Conservation (phyloP, 768 basidiomycete genomes). For the Obba rivulosa region DNA sequence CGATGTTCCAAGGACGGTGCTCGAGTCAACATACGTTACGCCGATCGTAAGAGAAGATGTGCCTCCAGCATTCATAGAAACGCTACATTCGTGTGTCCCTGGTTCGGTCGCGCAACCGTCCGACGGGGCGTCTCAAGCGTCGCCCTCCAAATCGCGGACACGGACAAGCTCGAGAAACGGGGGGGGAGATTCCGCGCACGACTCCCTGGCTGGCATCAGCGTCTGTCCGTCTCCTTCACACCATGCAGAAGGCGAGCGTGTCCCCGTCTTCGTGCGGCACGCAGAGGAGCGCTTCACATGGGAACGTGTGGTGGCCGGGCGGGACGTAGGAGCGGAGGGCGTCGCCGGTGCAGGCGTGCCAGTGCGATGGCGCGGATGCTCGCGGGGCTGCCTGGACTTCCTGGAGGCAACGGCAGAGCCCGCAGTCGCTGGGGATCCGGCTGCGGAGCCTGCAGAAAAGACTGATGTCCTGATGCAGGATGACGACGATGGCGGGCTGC, state of each 20-base stretch:
- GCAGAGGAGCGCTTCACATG: conserved; percentile 63
- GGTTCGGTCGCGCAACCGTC: conserved; percentile 19
- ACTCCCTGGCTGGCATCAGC: conserved; percentile 34
- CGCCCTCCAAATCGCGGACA: conserved; percentile 10
- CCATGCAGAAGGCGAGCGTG: conserved; percentile 5
- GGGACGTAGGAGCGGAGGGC: conserved; percentile 39
- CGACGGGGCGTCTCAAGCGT: conserved; percentile 10
- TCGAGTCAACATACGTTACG: conserved; percentile 2
- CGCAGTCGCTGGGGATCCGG: too few relatives aligned
- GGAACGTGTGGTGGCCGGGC: conserved; percentile 50
- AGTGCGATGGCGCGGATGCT: conserved; percentile 65
- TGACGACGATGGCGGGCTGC: conserved; percentile 5
- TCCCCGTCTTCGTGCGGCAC: conserved; percentile 45
- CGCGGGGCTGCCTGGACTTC: conserved; percentile 57
- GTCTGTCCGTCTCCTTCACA: conserved; percentile 41
- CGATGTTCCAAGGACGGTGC: conserved; percentile 18
- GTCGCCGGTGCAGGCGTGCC: conserved; percentile 35
- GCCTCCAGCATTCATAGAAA: neutral
- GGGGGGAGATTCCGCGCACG: conserved; percentile 21
- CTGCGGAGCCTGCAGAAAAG: neutral
- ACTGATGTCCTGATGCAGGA: neutral
- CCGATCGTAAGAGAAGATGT: too few relatives aligned
- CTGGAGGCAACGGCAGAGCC: conserved; percentile 31
- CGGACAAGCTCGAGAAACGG: neutral
- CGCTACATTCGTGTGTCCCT: conserved; percentile 25